These are phyloP conservation scores for Candida boleticola DNA, from an alignment of 805 yeast species.

Conservation along the genomic window DNA sequence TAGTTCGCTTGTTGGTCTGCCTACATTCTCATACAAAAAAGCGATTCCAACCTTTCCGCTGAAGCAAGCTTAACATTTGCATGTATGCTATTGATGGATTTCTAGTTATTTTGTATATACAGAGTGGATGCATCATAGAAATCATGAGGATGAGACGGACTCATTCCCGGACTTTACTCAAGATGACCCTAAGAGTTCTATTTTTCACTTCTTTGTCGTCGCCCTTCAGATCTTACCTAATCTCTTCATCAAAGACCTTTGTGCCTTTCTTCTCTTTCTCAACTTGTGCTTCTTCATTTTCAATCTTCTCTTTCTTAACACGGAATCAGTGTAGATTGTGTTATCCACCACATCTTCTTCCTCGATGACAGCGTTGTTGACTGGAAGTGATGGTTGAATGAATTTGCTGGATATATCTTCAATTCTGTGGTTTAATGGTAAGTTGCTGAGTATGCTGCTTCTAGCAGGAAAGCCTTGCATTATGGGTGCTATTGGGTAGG, in stretches of 20 bases:
- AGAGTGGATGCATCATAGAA: too few species aligned
- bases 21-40: too few species aligned
- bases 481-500: background rate
- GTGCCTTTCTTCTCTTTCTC: conserved; percentile 94
- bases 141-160: too few species aligned
- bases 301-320: conserved; percentile 79
- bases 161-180: too few species aligned
- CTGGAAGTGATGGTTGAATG: background rate
- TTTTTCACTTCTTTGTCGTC: background rate
- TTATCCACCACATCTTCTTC: conserved; percentile 16
- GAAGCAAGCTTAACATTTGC: too few species aligned
- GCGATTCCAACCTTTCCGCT: too few species aligned
- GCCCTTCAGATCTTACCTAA: conserved; percentile 38
- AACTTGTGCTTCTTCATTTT: conserved; percentile 98
- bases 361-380: background rate
- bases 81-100: too few species aligned
- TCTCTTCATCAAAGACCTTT: conserved; percentile 76
- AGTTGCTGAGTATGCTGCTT: background rate
- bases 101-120: too few species aligned
- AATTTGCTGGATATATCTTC: too few species aligned
- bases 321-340: conserved; percentile 59
- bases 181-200: too few species aligned
- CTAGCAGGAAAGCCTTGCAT: too few species aligned
- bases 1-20: too few species aligned
- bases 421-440: background rate